These are phyloP conservation scores for Alopecurus myosuroides DNA, from an alignment of 176 grass and related monocot species.

Conservation along the genomic window DNA sequence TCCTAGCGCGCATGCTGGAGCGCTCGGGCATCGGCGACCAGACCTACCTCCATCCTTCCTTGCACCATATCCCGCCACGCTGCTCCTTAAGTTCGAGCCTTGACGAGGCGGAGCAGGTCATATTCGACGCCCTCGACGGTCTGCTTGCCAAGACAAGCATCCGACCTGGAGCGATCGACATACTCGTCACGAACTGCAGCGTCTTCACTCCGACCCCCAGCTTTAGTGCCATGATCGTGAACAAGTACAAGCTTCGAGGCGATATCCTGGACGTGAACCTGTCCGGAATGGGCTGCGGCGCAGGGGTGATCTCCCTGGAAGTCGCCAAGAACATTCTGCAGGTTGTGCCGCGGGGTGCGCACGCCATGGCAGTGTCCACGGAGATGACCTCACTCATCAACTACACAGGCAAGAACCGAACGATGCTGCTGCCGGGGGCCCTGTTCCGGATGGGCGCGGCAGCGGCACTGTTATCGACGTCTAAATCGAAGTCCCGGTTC, in stretches of 20 bases:
- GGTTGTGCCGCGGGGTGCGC: not conserved
- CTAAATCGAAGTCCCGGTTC: not conserved
- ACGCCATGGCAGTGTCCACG: conserved; percentile 25
- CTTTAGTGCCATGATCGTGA: conserved; percentile 5
- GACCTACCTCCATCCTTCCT: not conserved
- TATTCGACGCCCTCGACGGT: conserved; percentile 9
- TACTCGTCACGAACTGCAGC: conserved; percentile 22
- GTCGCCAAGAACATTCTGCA: not conserved
- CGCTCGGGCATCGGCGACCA: conserved; percentile 30
- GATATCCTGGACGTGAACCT: not conserved
- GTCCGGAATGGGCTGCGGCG: conserved; percentile 40
- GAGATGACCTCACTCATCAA: not conserved
- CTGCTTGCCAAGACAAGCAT: conserved; percentile 15
- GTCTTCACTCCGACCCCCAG: conserved; percentile 21
- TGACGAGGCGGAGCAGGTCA: conserved; percentile 5
- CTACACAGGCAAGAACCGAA: not conserved
- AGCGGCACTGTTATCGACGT: not conserved
- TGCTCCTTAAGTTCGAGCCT: not conserved
- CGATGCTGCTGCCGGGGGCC: conserved; percentile 5
- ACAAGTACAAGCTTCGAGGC: conserved; percentile 2
- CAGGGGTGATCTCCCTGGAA: conserved; percentile 20
- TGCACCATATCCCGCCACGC: not conserved
- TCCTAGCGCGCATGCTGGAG: conserved; percentile 17
- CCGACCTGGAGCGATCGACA: not conserved
- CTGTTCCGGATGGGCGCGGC: conserved; percentile 33